Percentiles rank a stretch among this genome's conserved stretches.
Evolutionary conservation across 192 early-diverging fungal genomes (phyloP).

Genomic region (Dispira parvispora): DNA sequence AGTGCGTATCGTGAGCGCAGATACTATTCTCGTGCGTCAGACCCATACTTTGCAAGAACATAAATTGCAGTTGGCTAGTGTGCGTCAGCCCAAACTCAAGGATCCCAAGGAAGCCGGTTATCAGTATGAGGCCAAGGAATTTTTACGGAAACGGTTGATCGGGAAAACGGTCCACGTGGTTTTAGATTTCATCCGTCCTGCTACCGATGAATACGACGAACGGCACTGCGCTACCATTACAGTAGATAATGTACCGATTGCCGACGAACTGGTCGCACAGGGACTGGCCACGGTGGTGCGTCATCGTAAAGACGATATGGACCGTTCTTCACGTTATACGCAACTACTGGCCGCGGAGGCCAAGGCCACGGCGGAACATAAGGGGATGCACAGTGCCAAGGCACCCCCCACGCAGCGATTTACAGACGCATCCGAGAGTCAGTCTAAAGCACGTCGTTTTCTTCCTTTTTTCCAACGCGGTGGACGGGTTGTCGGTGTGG

Average conservation of each 20-base stretch:
- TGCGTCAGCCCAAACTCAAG: constrained; percentile 49
- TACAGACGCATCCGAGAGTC: constrained; percentile 69
- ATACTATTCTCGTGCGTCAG: constrained; percentile 34
- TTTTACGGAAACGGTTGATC: constrained; percentile 71
- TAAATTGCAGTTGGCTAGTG: constrained; percentile 38
- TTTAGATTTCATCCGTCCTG: constrained; percentile 84
- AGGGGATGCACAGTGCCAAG: constrained; percentile 78
- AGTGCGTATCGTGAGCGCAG: constrained; percentile 37
- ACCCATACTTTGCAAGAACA: constrained; percentile 25
- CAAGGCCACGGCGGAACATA: constrained; percentile 41
- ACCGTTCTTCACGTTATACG: constrained; percentile 76
- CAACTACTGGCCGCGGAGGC: constrained; percentile 66
- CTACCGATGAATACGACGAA: constrained; percentile 65
- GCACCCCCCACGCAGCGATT: constrained; percentile 54
- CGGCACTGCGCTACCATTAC: constrained; percentile 78
- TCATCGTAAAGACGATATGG: constrained; percentile 71
- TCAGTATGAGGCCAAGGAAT: constrained; percentile 76
- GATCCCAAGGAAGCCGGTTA: constrained; percentile 63
- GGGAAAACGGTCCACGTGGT: constrained; percentile 48
- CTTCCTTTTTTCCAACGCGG: constrained; percentile 65
- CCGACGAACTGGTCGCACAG: constrained; percentile 34
- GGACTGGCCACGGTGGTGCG: constrained; percentile 68
- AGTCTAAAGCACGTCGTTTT: constrained; percentile 70
- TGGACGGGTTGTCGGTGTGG: constrained; percentile 61
- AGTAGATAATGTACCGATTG: constrained; percentile 39